Conservation (phyloP, 2,329 filamentous ascomycete genomes). For the Cladophialophora chaetospira region DNA sequence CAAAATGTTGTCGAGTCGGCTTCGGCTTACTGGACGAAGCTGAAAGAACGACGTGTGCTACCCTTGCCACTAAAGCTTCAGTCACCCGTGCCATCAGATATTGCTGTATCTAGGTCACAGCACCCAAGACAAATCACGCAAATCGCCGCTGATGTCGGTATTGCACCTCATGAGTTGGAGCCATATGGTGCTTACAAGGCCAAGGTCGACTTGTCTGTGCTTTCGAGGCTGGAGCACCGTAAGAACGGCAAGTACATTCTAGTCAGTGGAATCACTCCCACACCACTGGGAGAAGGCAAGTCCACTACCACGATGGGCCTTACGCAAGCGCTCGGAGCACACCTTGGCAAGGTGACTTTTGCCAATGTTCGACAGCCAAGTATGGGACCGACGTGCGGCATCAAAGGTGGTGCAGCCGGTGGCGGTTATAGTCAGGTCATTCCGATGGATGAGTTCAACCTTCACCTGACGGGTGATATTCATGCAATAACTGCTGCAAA, state of each 20-base stretch:
- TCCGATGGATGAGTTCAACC: conserved; percentile 99
- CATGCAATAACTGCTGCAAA: conserved; percentile 97
- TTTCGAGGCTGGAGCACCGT: conserved; percentile 84
- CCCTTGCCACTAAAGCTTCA: conserved; percentile 81
- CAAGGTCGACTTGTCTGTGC: conserved; percentile 81
- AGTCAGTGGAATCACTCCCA: conserved; percentile 94
- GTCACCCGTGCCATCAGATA: conserved; percentile 89
- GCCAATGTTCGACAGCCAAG: conserved; percentile 97
- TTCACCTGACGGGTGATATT: conserved; percentile 96
- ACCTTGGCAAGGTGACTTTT: conserved; percentile 84
- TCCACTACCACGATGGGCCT: conserved; percentile 97
- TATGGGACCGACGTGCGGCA: conserved; percentile 96
- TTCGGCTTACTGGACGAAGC: conserved; percentile 75
- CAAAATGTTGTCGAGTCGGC: conserved; percentile 93
- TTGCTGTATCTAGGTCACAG: conserved; percentile 85
- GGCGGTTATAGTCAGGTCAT: conserved; percentile 99
- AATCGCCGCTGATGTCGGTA: conserved; percentile 82
- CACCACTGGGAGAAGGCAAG: conserved; percentile 94
- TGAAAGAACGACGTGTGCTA: conserved; percentile 76
- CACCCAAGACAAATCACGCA: conserved; percentile 87
- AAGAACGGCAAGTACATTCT: conserved; percentile 88
- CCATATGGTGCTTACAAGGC: conserved; percentile 95
- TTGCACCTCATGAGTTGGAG: conserved; percentile 85
- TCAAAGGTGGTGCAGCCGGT: conserved; percentile 96
- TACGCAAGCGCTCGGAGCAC: conserved; percentile 86